Evolutionary conservation across 1,284 basidiomycete species (phyloP).

Genomic region (Apiotrichum laibachii): DNA sequence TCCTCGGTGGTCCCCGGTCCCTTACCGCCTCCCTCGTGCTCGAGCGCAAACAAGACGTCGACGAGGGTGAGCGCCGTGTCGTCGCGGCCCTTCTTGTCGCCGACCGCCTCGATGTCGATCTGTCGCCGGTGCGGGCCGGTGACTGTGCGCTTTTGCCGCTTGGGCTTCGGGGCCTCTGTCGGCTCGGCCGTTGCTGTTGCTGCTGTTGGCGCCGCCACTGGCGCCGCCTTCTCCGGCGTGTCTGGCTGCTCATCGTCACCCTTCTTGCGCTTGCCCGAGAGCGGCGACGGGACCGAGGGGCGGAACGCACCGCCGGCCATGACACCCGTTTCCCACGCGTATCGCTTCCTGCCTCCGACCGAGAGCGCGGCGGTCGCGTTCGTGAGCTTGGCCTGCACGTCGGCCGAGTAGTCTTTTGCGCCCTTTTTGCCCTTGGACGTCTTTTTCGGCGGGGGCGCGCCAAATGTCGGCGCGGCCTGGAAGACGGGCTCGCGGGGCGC

Average conservation of each 20-base stretch:
- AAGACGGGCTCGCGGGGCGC: slow-evolving; percentile 14
- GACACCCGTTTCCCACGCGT: slow-evolving; percentile 40
- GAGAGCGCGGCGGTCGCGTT: slow-evolving; percentile 36
- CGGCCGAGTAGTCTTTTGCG: slow-evolving; percentile 31
- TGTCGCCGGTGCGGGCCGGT: slow-evolving; percentile 16
- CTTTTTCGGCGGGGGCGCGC: slow-evolving; percentile 17
- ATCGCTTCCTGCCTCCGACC: slow-evolving; percentile 26
- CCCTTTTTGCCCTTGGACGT: slow-evolving; percentile 18
- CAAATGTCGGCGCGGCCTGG: slow-evolving; percentile 24
- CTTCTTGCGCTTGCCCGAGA: slow-evolving; percentile 29
- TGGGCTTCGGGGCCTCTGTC: slow-evolving; percentile 16
- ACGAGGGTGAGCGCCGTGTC: slow-evolving; percentile 39
- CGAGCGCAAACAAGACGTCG: slow-evolving; percentile 45
- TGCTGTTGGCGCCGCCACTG: not conserved
- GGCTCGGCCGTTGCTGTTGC: slow-evolving; percentile 15
- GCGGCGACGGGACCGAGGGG: slow-evolving; percentile 14
- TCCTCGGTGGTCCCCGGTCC: slow-evolving; percentile 35
- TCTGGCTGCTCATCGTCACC: slow-evolving; percentile 5
- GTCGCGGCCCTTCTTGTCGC: slow-evolving; percentile 29
- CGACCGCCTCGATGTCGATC: slow-evolving; percentile 14
- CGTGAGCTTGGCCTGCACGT: slow-evolving; percentile 41
- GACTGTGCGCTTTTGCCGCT: slow-evolving; percentile 19
- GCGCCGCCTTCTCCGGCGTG: slow-evolving; percentile 1
- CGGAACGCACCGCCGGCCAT: slow-evolving; percentile 9
- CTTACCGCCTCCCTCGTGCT: slow-evolving; percentile 34